Base-by-base conservation (phyloP, 129 eudicot genomes). In the Tanacetum coccineum region DNA sequence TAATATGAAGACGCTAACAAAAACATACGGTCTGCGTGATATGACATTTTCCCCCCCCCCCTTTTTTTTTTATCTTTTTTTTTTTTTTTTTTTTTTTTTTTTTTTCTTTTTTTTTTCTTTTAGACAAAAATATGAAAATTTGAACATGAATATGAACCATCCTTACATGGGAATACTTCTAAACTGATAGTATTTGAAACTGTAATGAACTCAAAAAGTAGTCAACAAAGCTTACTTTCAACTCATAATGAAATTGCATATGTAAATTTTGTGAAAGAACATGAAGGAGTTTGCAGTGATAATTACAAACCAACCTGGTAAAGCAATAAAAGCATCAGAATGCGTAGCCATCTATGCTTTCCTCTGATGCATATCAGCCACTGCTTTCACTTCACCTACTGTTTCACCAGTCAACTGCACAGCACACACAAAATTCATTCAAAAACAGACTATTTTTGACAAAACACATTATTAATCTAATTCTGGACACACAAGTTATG, bases 351-450 rank as follows among this genome's bases (percentile, higher is more conserved):
- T 93, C 75, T 93, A 96, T 28, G 98, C 98, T 80, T 93, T 93
- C 82, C 98, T 93, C 80, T 93, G 96, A 68, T 93, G 98, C 98
- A 93, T 93, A 79, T 78, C 98, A 79, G 98, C 98, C 76, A 93
- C 98, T 74, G 98, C 96, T 78, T 88, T 93, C 89, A 89, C 98
- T 81, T 93, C 98, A 55, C 98, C 98, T 74, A 93, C 92, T 76
- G 98, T 93, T 73, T 78, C 96, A 67, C 98, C 98, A 82, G 98
- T 93, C 77, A 93, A 81, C 98, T 93, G 90, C 78, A 81, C 57
- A 74, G 48, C 39, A 12, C 44, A 17, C 11, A 71, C 51, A 60
- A 47, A 19, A 6, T 45, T 8, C 68, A 48, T 48, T 15, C 20
- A 51, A 49, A 58, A 28, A 25, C 9, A 40, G n/a, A 32, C 60